Conservation (phyloP, 2,329 filamentous ascomycete species). For the Trichoderma sp. region DNA sequence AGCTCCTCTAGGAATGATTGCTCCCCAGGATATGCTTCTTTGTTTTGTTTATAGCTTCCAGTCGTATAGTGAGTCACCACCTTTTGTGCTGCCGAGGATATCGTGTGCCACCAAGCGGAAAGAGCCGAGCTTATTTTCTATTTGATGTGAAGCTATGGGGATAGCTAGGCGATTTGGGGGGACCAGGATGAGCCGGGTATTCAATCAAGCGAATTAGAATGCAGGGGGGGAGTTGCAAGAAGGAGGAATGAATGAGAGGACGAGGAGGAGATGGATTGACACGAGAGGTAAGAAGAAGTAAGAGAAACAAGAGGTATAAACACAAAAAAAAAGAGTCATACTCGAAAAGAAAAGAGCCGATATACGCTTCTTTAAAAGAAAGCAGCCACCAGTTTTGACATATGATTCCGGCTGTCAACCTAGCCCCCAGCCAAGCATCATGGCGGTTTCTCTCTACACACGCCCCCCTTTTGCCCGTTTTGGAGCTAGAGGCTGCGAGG, state of each 20-base stretch:
- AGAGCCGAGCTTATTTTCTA: conserved; percentile 17
- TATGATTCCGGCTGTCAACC: conserved; percentile 28
- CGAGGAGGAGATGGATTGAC: not conserved
- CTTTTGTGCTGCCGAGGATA: conserved; percentile 15
- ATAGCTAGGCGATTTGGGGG: conserved; percentile 1
- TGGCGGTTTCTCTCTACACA: not conserved
- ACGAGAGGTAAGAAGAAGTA: conserved; percentile 19
- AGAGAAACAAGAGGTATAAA: not conserved
- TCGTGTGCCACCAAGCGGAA: not conserved
- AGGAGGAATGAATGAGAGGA: not conserved
- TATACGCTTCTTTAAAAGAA: conserved; percentile 11
- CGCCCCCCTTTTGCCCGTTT: conserved; percentile 19
- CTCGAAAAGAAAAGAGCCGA: conserved; percentile 1
- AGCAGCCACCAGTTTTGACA: conserved; percentile 23
- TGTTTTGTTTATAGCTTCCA: not conserved
- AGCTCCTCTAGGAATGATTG: not conserved
- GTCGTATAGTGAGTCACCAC: conserved; percentile 6
- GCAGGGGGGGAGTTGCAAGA: not conserved
- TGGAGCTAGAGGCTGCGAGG: conserved; percentile 15
- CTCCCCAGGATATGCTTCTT: not conserved
- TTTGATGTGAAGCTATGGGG: conserved; percentile 10
- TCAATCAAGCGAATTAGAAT: conserved; percentile 17
- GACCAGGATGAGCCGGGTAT: conserved; percentile 9
- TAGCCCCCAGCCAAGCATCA: not conserved
- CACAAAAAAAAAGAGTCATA: conserved; percentile 20